A percentile compares a stretch with the other conserved stretches of the same genome.
These are phyloP conservation scores for Metschnikowia gruessii DNA, from an alignment of 805 yeast species.

Conservation along the genomic window DNA sequence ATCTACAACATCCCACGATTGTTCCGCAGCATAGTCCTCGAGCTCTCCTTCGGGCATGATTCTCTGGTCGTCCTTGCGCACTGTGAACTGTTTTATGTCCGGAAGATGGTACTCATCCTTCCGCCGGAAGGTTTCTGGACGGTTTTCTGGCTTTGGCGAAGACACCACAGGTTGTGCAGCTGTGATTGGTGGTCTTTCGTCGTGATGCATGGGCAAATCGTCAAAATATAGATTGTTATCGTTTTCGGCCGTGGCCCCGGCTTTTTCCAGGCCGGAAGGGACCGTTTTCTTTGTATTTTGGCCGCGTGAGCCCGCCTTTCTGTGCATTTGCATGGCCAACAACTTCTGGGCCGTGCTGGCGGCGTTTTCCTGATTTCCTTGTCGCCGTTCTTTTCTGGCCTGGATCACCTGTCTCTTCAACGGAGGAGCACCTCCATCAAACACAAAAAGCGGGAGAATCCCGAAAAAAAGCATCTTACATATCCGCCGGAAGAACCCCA, in stretches of 20 bases:
- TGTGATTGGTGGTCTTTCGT: neutral
- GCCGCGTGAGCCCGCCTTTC: constrained; percentile 18
- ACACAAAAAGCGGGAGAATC: constrained; percentile 83
- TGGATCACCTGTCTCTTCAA: constrained; percentile 77
- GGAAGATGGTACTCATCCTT: constrained; percentile 90
- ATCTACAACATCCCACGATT: constrained; percentile 50
- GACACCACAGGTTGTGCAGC: too few species aligned
- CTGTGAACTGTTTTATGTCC: constrained; percentile 52
- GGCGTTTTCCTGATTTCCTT: constrained; percentile 69
- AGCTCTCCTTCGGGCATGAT: constrained; percentile 72
- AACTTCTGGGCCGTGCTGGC: constrained; percentile 74
- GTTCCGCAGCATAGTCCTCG: constrained; percentile 47
- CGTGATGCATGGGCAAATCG: constrained; percentile 26
- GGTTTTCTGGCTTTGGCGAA: neutral
- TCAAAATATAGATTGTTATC: constrained; percentile 22
- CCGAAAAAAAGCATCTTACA: constrained; percentile 89
- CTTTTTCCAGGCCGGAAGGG: constrained; percentile 20
- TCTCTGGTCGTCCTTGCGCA: constrained; percentile 62
- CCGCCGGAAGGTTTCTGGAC: constrained; percentile 39
- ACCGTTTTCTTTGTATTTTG: too few species aligned
- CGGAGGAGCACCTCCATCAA: constrained; percentile 92
- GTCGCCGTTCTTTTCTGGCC: constrained; percentile 67
- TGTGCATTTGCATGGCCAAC: constrained; percentile 75
- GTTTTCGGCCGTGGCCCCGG: neutral
- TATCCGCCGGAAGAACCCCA: constrained; percentile 93